A percentile compares a stretch with the other conserved stretches of the same genome.
phyloP scores from a whole-genome alignment of 208 protist genomes.

The Trypanosoma platydactyli region DNA sequence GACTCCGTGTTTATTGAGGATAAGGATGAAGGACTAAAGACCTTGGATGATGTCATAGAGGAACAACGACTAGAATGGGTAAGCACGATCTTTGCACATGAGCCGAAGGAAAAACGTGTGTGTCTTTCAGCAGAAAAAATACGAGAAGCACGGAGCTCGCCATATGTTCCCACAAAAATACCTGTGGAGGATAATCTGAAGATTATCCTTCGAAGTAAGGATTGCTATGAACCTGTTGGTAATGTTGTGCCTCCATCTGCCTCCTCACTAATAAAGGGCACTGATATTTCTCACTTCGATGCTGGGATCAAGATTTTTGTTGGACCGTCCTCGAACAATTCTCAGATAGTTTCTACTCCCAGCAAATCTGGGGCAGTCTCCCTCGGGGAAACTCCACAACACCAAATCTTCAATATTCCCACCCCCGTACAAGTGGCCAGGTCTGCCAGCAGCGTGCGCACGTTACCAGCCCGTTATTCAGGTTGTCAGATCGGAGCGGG shows the following conservation, averaged over 20 bases:
- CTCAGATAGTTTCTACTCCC: conserved; percentile 8
- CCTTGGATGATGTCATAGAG: conserved; percentile 53
- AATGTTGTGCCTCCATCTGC: conserved; percentile 74
- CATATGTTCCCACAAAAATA: conserved; percentile 55
- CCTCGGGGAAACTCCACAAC: conserved; percentile 7
- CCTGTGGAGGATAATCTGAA: conserved; percentile 72
- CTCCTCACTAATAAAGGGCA: conserved; percentile 81
- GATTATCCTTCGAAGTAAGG: conserved; percentile 59
- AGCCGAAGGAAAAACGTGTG: conserved; percentile 43
- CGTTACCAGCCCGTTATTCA: neutral
- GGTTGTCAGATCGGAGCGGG: neutral
- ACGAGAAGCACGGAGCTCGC: conserved; percentile 31
- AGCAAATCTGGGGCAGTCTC: conserved; percentile 7
- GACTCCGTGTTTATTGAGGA: conserved; percentile 86
- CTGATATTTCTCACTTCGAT: conserved; percentile 73
- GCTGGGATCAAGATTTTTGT: conserved; percentile 89
- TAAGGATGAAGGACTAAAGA: conserved; percentile 40
- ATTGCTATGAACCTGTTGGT: conserved; percentile 69
- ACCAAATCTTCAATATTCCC: conserved; percentile 3
- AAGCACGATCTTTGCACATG: conserved; percentile 40
- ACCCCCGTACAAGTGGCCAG: conserved; percentile 9
- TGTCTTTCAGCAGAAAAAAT: conserved; percentile 44
- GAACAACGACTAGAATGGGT: conserved; percentile 81
- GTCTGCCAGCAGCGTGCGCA: conserved; percentile 2
- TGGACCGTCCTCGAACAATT: conserved; percentile 49